phyloP scores from a whole-genome alignment of 169 alveolate species.

The Cryptosporidium ryanae region DNA sequence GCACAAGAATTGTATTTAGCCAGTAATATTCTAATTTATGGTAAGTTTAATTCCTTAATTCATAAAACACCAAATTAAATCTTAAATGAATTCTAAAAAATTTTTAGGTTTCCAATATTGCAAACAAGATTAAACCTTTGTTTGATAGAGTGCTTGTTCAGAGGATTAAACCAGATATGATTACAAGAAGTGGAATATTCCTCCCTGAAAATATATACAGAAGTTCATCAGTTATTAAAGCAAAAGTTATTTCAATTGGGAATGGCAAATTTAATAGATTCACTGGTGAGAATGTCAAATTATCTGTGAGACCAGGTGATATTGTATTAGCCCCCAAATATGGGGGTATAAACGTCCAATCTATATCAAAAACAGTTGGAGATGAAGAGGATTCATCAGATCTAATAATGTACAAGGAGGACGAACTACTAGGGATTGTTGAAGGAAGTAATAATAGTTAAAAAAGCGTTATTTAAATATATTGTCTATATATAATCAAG shows the following conservation, averaged over 20 bases:
- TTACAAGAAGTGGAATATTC: conserved; percentile 55
- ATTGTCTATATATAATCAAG: background rate
- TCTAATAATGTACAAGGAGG: conserved; percentile 40
- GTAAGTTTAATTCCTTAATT: background rate
- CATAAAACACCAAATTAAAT: too few species aligned
- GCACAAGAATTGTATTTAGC: too few species aligned
- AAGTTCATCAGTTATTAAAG: conserved; percentile 1
- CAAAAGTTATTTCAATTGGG: conserved; percentile 35
- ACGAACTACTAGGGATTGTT: conserved; percentile 32
- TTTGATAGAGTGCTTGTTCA: conserved; percentile 66
- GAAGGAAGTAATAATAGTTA: conserved; percentile 2
- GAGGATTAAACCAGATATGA: conserved; percentile 16
- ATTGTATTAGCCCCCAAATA: conserved; percentile 49
- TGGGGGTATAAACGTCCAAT: conserved; percentile 7
- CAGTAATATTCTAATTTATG: background rate
- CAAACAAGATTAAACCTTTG: conserved; percentile 35
- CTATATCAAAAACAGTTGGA: background rate
- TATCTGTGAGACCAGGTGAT: conserved; percentile 52
- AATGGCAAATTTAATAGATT: conserved; percentile 32
- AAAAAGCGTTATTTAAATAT: background rate
- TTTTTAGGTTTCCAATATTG: conserved; percentile 13
- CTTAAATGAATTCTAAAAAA: background rate
- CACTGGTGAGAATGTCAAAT: conserved; percentile 29
- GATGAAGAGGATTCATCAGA: conserved; percentile 14
- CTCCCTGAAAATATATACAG: conserved; percentile 22